Conservation (phyloP, 2,329 filamentous ascomycete species). For the Myriosclerotinia duriaeana region DNA sequence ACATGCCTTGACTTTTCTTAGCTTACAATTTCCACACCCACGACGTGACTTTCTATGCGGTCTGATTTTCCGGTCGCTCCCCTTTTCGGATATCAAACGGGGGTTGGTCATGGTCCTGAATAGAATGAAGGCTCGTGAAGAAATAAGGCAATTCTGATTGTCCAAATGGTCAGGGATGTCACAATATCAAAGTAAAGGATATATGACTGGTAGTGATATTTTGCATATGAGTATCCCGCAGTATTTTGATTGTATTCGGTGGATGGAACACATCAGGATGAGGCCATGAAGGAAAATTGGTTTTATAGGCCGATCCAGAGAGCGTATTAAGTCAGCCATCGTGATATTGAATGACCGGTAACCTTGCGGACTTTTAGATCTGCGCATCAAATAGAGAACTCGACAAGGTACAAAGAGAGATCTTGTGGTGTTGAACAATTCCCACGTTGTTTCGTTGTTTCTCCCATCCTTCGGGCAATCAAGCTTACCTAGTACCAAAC, state of each 20-base stretch:
- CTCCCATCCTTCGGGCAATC: slow-evolving; percentile 3
- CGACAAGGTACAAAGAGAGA: neutral
- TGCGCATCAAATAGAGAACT: neutral
- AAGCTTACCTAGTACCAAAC: neutral
- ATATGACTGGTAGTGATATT: too few species aligned
- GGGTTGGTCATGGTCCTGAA: neutral
- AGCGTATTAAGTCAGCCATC: neutral
- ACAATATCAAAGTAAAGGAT: neutral
- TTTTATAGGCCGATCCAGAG: neutral
- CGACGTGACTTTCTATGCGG: slow-evolving; percentile 54
- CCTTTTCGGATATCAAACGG: neutral
- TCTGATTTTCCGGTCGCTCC: slow-evolving; percentile 27
- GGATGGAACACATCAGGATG: neutral
- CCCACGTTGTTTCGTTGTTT: neutral
- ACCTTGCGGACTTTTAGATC: neutral
- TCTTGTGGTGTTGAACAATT: neutral
- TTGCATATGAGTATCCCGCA: neutral
- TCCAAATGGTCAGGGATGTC: too few species aligned
- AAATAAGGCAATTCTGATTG: neutral
- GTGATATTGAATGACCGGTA: neutral
- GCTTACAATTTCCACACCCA: slow-evolving; percentile 58
- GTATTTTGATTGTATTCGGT: too few species aligned
- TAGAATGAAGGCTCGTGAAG: neutral
- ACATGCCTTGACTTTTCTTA: slow-evolving; percentile 53
- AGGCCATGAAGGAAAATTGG: neutral